Percentiles rank a stretch among this genome's conserved stretches.
Evolutionary conservation across 306 rosid species (phyloP).

Genomic region (Carpinus viminea): DNA sequence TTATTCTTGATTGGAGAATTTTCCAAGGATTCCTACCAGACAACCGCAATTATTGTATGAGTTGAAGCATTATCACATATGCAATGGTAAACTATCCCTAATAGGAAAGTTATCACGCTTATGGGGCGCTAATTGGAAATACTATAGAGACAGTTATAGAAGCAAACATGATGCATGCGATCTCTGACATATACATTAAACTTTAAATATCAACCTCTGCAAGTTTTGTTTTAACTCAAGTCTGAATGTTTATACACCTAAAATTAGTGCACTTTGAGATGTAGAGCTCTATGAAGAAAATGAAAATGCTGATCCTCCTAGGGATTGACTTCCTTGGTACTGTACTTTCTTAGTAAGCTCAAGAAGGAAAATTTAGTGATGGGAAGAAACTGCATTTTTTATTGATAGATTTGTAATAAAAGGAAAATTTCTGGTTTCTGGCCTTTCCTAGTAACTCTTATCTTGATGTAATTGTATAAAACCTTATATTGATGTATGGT

Average conservation of each 20-base stretch:
- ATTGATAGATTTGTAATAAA: not conserved
- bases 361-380: not conserved
- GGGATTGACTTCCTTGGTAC: not conserved
- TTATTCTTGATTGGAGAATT: too few species aligned
- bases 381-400: not conserved
- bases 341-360: not conserved
- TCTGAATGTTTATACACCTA: not conserved
- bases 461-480: not conserved
- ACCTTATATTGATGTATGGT: not conserved
- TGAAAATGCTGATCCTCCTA: not conserved
- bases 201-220: not conserved
- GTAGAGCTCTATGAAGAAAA: not conserved
- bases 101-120: not conserved
- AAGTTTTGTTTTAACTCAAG: not conserved
- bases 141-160: not conserved
- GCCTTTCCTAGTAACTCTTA: too few species aligned
- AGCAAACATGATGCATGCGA: not conserved
- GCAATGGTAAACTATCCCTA: not conserved
- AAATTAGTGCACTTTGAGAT: not conserved
- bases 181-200: not conserved
- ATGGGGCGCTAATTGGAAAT: not conserved
- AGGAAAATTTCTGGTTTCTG: not conserved
- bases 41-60: too few species aligned
- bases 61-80: too few species aligned
- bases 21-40: too few species aligned